Conservation (phyloP, 768 basidiomycete genomes). For the Suillus subaureus region DNA sequence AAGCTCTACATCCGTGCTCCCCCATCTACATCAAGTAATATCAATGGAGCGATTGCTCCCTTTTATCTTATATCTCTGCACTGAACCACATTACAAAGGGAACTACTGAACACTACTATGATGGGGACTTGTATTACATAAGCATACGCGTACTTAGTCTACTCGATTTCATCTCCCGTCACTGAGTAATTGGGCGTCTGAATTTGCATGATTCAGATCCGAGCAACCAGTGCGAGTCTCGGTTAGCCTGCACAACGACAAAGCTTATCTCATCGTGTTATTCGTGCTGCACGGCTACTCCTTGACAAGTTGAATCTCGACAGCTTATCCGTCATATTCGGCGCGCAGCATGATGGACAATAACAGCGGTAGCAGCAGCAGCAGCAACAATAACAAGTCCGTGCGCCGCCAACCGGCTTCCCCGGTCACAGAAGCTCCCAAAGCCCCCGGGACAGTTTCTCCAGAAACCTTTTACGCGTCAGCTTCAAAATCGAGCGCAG, state of each 20-base stretch:
- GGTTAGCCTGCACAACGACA: conserved; percentile 1
- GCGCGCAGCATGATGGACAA: conserved; percentile 44
- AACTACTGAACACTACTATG: too few species aligned
- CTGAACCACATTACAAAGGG: neutral
- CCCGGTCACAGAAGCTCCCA: conserved; percentile 47
- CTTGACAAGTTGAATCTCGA: neutral
- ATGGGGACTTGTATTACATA: conserved; percentile 27
- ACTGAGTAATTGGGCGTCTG: conserved; percentile 4
- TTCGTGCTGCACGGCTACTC: neutral
- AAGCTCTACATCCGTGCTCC: neutral
- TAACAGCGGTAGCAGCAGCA: conserved; percentile 6
- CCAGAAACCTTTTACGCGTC: conserved; percentile 32
- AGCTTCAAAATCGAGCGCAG: conserved; percentile 12
- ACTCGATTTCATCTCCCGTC: conserved; percentile 16
- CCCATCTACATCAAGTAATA: neutral
- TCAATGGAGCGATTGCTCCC: neutral
- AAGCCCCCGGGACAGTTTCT: conserved; percentile 25
- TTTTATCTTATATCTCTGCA: neutral
- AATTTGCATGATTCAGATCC: conserved; percentile 19
- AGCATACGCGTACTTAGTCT: conserved; percentile 12
- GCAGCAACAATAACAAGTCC: conserved; percentile 42
- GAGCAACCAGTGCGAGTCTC: neutral
- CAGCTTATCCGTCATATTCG: neutral
- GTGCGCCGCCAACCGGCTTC: conserved; percentile 34
- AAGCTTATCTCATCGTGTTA: neutral